Percentiles rank a stretch among this genome's conserved stretches.
Conservation (phyloP, 805 yeast species). For the Maudiozyma serrabonitensis region DNA sequence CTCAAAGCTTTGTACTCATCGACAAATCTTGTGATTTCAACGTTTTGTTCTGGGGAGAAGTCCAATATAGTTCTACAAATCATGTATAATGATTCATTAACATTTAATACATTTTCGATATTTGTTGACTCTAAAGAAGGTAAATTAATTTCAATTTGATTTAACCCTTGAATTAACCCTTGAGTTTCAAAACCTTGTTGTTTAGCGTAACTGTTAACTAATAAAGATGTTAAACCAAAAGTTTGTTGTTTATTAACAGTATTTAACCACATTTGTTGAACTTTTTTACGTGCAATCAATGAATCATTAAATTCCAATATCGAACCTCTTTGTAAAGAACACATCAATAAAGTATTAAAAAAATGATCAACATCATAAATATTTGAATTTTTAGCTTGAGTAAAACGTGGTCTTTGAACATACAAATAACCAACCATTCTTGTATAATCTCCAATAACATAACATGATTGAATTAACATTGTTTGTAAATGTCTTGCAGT, state of each 20-base stretch:
- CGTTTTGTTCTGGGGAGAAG: background rate
- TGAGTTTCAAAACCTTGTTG: slow-evolving; percentile 1
- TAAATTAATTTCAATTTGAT: background rate
- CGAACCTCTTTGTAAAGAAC: slow-evolving; percentile 21
- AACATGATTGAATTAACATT: slow-evolving; percentile 19
- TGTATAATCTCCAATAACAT: slow-evolving; percentile 17
- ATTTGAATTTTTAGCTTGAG: slow-evolving; percentile 11
- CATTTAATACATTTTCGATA: background rate
- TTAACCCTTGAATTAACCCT: background rate
- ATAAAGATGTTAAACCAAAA: slow-evolving; percentile 18
- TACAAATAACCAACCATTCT: slow-evolving; percentile 16
- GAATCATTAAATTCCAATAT: slow-evolving; percentile 10
- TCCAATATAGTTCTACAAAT: slow-evolving; percentile 1
- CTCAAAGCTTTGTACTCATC: background rate
- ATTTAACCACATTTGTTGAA: slow-evolving; percentile 15
- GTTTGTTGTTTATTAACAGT: slow-evolving; percentile 8
- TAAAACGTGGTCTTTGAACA: slow-evolving; percentile 10
- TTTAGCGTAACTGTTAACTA: slow-evolving; percentile 8
- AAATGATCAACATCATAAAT: slow-evolving; percentile 23
- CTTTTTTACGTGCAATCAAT: slow-evolving; percentile 13
- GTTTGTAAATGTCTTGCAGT: slow-evolving; percentile 16
- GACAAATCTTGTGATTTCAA: background rate
- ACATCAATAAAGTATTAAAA: slow-evolving; percentile 22
- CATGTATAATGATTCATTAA: slow-evolving; percentile 1
- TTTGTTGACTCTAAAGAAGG: background rate